Evolutionary conservation across 345 rosid species (phyloP).

Genomic region (Mercurialis annua): DNA sequence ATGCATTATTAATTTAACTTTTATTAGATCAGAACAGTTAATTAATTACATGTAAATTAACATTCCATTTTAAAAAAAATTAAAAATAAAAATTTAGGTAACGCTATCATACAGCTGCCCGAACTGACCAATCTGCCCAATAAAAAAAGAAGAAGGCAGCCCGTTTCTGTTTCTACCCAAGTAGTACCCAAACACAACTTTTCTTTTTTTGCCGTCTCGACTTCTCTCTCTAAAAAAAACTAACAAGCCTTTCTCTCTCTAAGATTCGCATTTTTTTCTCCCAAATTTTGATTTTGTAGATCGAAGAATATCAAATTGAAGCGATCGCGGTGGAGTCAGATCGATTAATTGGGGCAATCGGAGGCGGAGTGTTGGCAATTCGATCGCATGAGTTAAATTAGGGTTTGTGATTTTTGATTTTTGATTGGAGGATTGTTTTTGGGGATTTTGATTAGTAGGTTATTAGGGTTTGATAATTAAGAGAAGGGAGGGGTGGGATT

Average conservation of each 20-base stretch:
- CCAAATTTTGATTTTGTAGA: slow-evolving; percentile 14
- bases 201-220: slow-evolving; percentile 36
- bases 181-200: slow-evolving; percentile 32
- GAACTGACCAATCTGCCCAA: slow-evolving; percentile 49
- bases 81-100: slow-evolving; percentile 11
- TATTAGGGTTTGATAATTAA: slow-evolving; percentile 7
- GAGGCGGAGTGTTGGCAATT: neutral
- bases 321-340: slow-evolving; percentile 39
- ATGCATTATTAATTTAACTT: too few relatives aligned
- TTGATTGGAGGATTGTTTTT: too few relatives aligned
- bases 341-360: slow-evolving; percentile 18
- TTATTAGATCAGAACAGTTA: too few relatives aligned
- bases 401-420: slow-evolving; percentile 31
- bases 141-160: too few relatives aligned
- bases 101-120: slow-evolving; percentile 21
- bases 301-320: slow-evolving; percentile 14
- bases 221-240: slow-evolving; percentile 1
- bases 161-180: slow-evolving; percentile 33
- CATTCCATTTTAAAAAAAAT: neutral
- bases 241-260: slow-evolving; percentile 29
- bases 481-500: slow-evolving; percentile 21
- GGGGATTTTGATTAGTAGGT: too few relatives aligned
- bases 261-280: slow-evolving; percentile 1
- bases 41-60: neutral
- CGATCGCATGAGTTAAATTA: slow-evolving; percentile 18